Evolutionary conservation across 805 yeast genomes (phyloP).

Genomic region (Torulaspora gathmanii): DNA sequence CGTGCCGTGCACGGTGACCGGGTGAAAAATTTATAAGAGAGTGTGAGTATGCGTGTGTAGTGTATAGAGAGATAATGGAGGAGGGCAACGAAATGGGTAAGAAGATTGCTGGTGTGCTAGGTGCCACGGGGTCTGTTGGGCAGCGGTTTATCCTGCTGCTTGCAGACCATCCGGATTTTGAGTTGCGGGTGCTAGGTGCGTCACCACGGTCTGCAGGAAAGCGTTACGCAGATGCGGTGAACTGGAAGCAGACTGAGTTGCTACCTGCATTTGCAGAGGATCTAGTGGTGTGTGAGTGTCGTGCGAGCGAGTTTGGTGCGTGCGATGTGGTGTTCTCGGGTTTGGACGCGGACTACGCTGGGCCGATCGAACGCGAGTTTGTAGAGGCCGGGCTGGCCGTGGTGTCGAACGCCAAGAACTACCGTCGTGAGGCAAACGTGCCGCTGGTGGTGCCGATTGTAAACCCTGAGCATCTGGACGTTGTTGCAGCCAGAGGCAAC

Average conservation of each 20-base stretch:
- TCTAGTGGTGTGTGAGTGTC: constrained; percentile 73
- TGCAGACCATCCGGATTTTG: constrained; percentile 85
- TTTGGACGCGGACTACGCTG: constrained; percentile 88
- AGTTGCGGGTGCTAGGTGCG: constrained; percentile 82
- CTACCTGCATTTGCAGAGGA: constrained; percentile 65
- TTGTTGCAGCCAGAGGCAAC: constrained; percentile 49
- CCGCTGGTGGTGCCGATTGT: constrained; percentile 95
- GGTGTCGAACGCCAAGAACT: constrained; percentile 93
- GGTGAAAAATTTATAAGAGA: constrained; percentile 1
- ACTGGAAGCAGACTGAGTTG: constrained; percentile 88
- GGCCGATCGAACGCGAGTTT: constrained; percentile 82
- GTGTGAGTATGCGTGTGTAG: not conserved
- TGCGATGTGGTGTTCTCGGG: constrained; percentile 97
- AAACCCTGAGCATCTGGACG: constrained; percentile 82
- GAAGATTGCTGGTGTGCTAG: constrained; percentile 76
- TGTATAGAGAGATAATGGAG: not conserved
- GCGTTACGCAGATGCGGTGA: constrained; percentile 74
- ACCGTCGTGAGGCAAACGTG: constrained; percentile 79
- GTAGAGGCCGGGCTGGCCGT: constrained; percentile 76
- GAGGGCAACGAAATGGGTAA: constrained; percentile 26
- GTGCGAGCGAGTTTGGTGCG: constrained; percentile 66
- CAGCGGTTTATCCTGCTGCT: constrained; percentile 87
- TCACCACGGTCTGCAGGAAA: constrained; percentile 92
- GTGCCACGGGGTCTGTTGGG: constrained; percentile 98
- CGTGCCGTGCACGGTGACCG: not conserved